Evolutionary conservation across 768 basidiomycete species (phyloP).

Genomic region (Xanthoconium purpureum): DNA sequence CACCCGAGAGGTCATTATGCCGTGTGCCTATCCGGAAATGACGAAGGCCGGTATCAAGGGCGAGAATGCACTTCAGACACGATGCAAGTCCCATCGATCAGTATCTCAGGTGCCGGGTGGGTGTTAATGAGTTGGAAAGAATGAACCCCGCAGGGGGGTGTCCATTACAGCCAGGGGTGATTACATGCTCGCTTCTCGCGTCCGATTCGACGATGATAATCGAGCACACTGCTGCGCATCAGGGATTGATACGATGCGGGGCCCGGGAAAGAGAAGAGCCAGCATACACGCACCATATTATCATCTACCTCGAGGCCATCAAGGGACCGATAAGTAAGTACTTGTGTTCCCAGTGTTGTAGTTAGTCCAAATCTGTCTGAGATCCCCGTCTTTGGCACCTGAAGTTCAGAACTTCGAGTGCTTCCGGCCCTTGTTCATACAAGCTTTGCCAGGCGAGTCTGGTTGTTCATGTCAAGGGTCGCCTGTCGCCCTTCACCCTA

Average conservation of each 20-base stretch:
- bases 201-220: neutral
- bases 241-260: neutral
- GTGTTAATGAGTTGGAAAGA: constrained; percentile 2
- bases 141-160: neutral
- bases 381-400: no score
- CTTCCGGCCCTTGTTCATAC: no score
- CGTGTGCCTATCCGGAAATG: neutral
- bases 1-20: neutral
- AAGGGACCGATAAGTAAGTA: no score
- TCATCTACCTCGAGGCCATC: no score
- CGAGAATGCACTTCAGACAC: constrained; percentile 6
- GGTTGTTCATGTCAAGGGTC: no score
- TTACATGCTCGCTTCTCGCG: neutral
- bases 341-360: no score
- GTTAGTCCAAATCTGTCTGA: no score
- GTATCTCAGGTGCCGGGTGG: neutral
- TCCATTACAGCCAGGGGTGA: neutral
- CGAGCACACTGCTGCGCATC: neutral
- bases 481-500: no score
- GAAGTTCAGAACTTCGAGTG: no score
- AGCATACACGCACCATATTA: neutral
- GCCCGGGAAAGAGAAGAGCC: neutral
- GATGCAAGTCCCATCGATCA: constrained; percentile 15
- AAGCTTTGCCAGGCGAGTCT: no score
- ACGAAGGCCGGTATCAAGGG: constrained; percentile 2